phyloP scores from a whole-genome alignment of 306 rosid genomes.

The Glycine tomentella region DNA sequence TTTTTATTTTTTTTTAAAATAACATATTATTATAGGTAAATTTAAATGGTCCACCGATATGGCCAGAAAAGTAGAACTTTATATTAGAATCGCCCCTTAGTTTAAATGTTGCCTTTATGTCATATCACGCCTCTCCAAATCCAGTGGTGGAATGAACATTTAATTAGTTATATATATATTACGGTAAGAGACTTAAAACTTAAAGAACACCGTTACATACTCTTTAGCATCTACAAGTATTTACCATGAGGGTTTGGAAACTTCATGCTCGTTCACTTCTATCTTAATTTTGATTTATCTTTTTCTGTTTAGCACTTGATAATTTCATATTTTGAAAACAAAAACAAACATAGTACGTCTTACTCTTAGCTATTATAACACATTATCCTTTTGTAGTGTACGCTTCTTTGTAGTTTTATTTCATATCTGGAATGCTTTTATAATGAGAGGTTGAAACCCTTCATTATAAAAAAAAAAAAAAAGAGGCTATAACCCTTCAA shows the following conservation, averaged over 20 bases:
- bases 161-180: background rate
- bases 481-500: too few species aligned
- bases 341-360: background rate
- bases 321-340: background rate
- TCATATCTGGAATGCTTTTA: background rate
- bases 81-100: too few species aligned
- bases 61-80: too few species aligned
- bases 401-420: background rate
- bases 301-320: background rate
- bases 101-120: background rate
- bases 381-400: background rate
- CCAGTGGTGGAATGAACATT: background rate
- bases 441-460: background rate
- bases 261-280: too few species aligned
- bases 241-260: background rate
- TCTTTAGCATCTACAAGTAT: too few species aligned
- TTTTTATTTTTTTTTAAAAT: too few species aligned
- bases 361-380: background rate
- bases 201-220: background rate
- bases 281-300: background rate
- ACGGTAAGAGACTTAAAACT: background rate
- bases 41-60: too few species aligned
- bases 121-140: too few species aligned
- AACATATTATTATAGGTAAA: too few species aligned
- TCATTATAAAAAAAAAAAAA: too few species aligned